A percentile compares a stretch with the other conserved stretches of the same genome.
These are phyloP conservation scores for Alternaria panax DNA, from an alignment of 2,329 filamentous ascomycete genomes.

Conservation along the genomic window DNA sequence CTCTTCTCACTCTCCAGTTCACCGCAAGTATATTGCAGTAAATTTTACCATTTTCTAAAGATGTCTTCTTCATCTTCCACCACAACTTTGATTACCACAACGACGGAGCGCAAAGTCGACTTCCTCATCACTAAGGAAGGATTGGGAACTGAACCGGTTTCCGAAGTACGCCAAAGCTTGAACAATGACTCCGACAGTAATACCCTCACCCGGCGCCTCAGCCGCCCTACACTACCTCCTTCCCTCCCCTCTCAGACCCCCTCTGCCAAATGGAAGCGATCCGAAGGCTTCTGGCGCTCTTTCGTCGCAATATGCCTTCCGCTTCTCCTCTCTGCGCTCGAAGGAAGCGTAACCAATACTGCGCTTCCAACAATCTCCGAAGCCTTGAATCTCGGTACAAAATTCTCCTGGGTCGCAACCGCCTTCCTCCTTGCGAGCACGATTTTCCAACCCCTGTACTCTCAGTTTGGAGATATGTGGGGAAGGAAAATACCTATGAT, in stretches of 20 bases:
- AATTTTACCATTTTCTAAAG: not conserved
- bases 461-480: constrained; percentile 62
- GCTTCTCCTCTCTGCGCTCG: constrained; percentile 36
- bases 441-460: constrained; percentile 59
- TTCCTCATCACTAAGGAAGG: not conserved
- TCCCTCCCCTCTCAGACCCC: constrained; percentile 8
- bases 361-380: constrained; percentile 52
- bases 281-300: constrained; percentile 40
- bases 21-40: not conserved
- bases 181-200: not conserved
- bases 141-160: not conserved
- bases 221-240: constrained; percentile 12
- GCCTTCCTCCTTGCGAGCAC: constrained; percentile 45
- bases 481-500: constrained; percentile 55
- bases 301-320: constrained; percentile 41
- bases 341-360: constrained; percentile 52
- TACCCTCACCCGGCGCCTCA: not conserved
- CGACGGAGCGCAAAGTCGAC: not conserved
- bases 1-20: not conserved
- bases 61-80: not conserved
- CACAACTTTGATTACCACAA: not conserved
- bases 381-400: constrained; percentile 32
- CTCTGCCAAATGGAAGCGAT: constrained; percentile 22
- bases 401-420: constrained; percentile 38
- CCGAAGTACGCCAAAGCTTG: not conserved